Evolutionary conservation across 2,329 filamentous ascomycete species (phyloP).

Genomic region (Elsinoe fawcettii): DNA sequence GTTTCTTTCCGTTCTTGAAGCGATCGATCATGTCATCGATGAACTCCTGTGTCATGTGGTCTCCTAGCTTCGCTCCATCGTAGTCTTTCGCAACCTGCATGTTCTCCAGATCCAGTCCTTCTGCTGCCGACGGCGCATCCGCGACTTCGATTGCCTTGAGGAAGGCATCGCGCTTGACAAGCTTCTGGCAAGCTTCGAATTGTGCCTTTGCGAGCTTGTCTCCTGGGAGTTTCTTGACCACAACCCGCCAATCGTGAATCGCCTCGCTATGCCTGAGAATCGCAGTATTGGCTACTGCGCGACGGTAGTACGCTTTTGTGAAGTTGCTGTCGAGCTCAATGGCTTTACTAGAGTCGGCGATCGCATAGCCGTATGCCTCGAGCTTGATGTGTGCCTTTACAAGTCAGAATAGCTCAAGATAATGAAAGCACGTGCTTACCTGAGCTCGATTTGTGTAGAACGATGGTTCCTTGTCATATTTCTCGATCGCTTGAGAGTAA

Average conservation of each 20-base stretch:
- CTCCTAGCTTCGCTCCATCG: conserved; percentile 69
- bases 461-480: conserved; percentile 74
- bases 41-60: conserved; percentile 91
- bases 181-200: conserved; percentile 86
- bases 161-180: conserved; percentile 86
- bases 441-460: conserved; percentile 94
- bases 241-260: conserved; percentile 83
- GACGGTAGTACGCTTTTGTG: conserved; percentile 91
- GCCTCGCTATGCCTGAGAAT: conserved; percentile 85
- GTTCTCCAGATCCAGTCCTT: conserved; percentile 77
- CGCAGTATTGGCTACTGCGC: conserved; percentile 83
- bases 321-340: conserved; percentile 82
- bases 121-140: conserved; percentile 85
- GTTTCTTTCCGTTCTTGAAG: conserved; percentile 92
- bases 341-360: conserved; percentile 82
- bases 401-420: conserved; percentile 21
- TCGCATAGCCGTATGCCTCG: conserved; percentile 88
- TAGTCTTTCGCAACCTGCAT: conserved; percentile 78
- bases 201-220: conserved; percentile 91
- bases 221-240: conserved; percentile 74
- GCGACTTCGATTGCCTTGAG: conserved; percentile 89
- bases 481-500: conserved; percentile 80
- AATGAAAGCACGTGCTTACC: conserved; percentile 45
- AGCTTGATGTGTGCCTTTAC: conserved; percentile 83
- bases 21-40: conserved; percentile 94